Evolutionary conservation across 805 yeast species (phyloP).

Genomic region (Ogataea ramenticola): DNA sequence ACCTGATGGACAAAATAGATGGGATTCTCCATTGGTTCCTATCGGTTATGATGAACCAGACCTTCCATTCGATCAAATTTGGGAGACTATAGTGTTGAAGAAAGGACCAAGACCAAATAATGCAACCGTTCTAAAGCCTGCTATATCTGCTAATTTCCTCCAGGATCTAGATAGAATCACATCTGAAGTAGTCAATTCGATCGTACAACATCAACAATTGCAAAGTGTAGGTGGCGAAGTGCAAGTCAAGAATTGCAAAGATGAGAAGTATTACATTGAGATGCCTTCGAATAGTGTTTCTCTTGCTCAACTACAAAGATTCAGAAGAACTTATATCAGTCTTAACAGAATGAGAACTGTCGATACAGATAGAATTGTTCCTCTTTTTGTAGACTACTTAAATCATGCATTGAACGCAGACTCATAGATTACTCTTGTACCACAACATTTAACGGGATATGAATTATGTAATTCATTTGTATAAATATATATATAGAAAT

Average conservation of each 20-base stretch:
- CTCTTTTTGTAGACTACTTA: conserved; percentile 73
- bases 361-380: conserved; percentile 59
- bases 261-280: conserved; percentile 30
- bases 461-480: neutral
- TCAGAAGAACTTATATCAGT: conserved; percentile 75
- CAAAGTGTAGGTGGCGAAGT: conserved; percentile 42
- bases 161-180: conserved; percentile 74
- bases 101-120: conserved; percentile 72
- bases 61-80: conserved; percentile 60
- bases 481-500: neutral
- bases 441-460: neutral
- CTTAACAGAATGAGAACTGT: conserved; percentile 74
- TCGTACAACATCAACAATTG: conserved; percentile 56
- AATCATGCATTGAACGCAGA: conserved; percentile 47
- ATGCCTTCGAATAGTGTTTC: conserved; percentile 57
- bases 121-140: conserved; percentile 78
- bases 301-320: conserved; percentile 73
- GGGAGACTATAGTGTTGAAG: conserved; percentile 53
- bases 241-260: conserved; percentile 27
- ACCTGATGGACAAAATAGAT: conserved; percentile 75
- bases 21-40: conserved; percentile 92
- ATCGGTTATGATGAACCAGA: conserved; percentile 48
- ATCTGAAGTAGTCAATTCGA: conserved; percentile 51
- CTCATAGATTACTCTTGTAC: neutral
- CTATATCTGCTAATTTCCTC: conserved; percentile 65